Conservation (phyloP, 495 filamentous ascomycete species). For the Lentithecium fluviatile region DNA sequence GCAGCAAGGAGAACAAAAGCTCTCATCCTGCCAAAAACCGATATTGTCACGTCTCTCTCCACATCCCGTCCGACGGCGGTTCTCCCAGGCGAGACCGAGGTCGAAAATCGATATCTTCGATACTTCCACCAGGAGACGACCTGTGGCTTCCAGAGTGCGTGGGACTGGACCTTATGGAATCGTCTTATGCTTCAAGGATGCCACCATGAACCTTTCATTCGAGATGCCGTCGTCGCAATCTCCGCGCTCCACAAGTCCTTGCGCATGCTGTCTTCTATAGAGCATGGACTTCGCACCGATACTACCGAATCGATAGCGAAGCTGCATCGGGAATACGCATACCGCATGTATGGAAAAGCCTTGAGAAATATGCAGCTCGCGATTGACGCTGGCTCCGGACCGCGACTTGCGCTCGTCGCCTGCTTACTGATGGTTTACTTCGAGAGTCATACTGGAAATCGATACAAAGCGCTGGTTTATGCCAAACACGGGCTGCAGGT, state of each 20-base stretch:
- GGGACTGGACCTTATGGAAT: conserved; percentile 19
- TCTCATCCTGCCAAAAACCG: not conserved
- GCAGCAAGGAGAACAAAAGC: not conserved
- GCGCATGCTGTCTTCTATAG: conserved; percentile 3
- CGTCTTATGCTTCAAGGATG: conserved; percentile 15
- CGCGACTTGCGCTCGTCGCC: conserved; percentile 10
- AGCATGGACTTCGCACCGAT: not conserved
- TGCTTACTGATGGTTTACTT: conserved; percentile 12
- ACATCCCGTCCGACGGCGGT: not conserved
- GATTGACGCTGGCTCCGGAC: conserved; percentile 5
- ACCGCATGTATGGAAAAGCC: conserved; percentile 14
- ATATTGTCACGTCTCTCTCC: not conserved
- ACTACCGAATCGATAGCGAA: conserved; percentile 3
- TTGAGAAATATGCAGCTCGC: conserved; percentile 13
- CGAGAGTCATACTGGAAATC: conserved; percentile 19
- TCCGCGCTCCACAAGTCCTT: conserved; percentile 10
- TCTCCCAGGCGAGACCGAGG: conserved; percentile 13
- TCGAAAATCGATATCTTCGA: conserved; percentile 13
- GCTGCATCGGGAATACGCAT: conserved; percentile 15
- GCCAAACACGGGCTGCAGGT: conserved; percentile 10
- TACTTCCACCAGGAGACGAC: conserved; percentile 19
- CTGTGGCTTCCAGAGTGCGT: conserved; percentile 13
- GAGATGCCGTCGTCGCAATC: conserved; percentile 19
- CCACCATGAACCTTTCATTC: conserved; percentile 14
- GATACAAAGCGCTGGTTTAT: conserved; percentile 10